Evolutionary conservation across 257 asterid species (phyloP).

Genomic region (Plantago elongata): DNA sequence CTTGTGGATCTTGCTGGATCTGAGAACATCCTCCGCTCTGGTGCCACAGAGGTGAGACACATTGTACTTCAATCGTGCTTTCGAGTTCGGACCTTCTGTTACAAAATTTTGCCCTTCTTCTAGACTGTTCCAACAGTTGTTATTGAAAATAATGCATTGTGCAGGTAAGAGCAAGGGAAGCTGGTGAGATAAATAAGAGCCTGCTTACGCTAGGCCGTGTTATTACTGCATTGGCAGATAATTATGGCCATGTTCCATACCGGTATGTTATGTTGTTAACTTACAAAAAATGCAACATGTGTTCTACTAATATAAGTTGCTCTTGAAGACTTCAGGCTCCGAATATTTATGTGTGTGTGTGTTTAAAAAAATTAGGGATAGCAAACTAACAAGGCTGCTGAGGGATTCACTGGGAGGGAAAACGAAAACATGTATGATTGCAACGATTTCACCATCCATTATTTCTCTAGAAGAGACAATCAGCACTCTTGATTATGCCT

Average conservation of each 20-base stretch:
- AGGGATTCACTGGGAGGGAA: conserved; percentile 64
- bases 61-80: too few species aligned
- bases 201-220: conserved; percentile 59
- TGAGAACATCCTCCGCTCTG: conserved; percentile 51
- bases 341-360: background rate
- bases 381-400: conserved; percentile 59
- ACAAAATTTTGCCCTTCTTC: background rate
- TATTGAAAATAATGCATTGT: background rate
- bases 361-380: conserved; percentile 36
- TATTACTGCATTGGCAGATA: conserved; percentile 51
- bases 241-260: conserved; percentile 54
- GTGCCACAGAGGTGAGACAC: conserved; percentile 43
- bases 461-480: conserved; percentile 59
- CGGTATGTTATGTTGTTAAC: conserved; percentile 28
- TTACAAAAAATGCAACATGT: background rate
- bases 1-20: conserved; percentile 71
- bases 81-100: background rate
- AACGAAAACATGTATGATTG: conserved; percentile 56
- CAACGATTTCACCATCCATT: conserved; percentile 55
- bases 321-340: background rate
- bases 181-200: conserved; percentile 67
- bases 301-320: background rate
- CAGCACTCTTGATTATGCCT: conserved; percentile 59
- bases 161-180: conserved; percentile 63
- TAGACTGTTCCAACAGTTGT: background rate